Evolutionary conservation across 2,329 filamentous ascomycete species (phyloP).

Genomic region (Diaporthe sp.): DNA sequence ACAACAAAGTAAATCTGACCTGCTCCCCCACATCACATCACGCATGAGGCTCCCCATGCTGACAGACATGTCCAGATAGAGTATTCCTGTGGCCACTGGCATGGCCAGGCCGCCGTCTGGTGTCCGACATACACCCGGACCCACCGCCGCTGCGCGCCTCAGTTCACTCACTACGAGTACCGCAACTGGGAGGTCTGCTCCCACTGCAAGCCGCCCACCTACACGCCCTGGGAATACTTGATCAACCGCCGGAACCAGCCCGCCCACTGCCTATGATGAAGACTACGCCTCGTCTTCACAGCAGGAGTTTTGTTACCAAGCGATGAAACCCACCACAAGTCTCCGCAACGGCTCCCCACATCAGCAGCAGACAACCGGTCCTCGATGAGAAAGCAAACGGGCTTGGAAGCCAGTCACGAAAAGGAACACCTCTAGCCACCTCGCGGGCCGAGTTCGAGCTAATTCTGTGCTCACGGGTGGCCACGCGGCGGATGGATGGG

Average conservation of each 20-base stretch:
- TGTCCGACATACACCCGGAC: constrained; percentile 57
- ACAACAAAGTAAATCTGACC: constrained; percentile 33
- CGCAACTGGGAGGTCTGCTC: constrained; percentile 58
- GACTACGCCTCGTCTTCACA: constrained; percentile 4
- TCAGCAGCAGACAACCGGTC: background rate
- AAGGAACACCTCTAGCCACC: background rate
- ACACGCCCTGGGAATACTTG: constrained; percentile 49
- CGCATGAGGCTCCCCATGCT: background rate
- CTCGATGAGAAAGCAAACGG: background rate
- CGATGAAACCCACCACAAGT: background rate
- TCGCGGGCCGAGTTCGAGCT: background rate
- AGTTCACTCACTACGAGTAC: constrained; percentile 57
- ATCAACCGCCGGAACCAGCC: constrained; percentile 48
- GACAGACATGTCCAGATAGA: constrained; percentile 51
- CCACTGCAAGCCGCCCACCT: constrained; percentile 50
- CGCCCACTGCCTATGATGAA: constrained; percentile 35
- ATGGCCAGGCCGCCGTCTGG: constrained; percentile 56
- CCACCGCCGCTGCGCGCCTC: constrained; percentile 54
- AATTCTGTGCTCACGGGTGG: background rate
- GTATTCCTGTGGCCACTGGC: constrained; percentile 63
- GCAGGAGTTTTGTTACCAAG: background rate
- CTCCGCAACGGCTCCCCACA: background rate
- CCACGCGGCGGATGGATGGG: background rate
- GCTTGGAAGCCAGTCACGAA: background rate
- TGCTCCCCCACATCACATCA: background rate